Evolutionary conservation across 2,329 filamentous ascomycete species (phyloP).

Genomic region (Fusarium graminum): DNA sequence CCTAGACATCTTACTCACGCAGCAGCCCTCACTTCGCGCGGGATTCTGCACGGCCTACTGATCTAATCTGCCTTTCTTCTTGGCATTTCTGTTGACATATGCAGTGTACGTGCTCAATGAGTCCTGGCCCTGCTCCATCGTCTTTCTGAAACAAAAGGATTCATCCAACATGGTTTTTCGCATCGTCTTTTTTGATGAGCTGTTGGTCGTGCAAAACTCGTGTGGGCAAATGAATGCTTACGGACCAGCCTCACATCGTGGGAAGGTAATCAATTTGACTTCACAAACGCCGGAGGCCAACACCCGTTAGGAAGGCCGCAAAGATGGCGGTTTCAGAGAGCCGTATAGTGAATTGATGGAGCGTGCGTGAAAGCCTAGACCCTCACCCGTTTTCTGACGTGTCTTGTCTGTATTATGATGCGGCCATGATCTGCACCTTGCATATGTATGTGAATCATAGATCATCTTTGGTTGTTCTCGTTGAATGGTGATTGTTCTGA

Average conservation of each 20-base stretch:
- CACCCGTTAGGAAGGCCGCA: constrained; percentile 23
- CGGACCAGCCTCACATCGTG: background rate
- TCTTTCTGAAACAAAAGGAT: background rate
- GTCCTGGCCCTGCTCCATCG: background rate
- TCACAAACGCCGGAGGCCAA: constrained; percentile 14
- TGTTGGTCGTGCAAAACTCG: background rate
- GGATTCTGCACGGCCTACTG: too few relatives aligned
- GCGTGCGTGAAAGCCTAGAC: constrained; percentile 1
- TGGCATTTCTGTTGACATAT: background rate
- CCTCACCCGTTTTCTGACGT: background rate
- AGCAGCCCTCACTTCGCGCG: too few relatives aligned
- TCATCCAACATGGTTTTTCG: background rate
- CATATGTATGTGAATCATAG: constrained; percentile 1
- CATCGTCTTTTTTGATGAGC: background rate
- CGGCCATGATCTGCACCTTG: constrained; percentile 1
- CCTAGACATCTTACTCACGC: too few relatives aligned
- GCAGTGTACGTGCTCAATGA: background rate
- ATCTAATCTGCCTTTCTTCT: too few relatives aligned
- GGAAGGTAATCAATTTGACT: constrained; percentile 25
- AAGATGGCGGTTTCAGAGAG: constrained; percentile 23
- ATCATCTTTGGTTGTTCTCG: background rate
- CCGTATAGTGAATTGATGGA: background rate
- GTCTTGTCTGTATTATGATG: background rate
- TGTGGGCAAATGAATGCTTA: background rate
- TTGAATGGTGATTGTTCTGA: constrained; percentile 10